These are phyloP conservation scores for Purpureocillium lavendulum DNA, from an alignment of 2,329 filamentous ascomycete genomes.

Conservation along the genomic window DNA sequence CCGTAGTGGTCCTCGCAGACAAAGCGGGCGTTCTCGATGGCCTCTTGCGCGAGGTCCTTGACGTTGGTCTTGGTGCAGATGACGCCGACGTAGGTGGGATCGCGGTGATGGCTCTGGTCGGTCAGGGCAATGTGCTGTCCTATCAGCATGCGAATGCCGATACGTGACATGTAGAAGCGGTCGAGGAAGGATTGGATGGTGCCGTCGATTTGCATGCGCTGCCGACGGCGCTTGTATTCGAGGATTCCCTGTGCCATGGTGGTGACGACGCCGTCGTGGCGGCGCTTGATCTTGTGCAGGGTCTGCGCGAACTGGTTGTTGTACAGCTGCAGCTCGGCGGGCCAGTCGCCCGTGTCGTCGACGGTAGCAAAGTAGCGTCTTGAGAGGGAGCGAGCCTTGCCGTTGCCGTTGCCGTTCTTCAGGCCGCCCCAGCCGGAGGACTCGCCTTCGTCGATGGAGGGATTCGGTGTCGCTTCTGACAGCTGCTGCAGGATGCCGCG, in stretches of 20 bases:
- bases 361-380: slow-evolving; percentile 80
- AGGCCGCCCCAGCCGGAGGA: slow-evolving; percentile 53
- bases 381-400: slow-evolving; percentile 39
- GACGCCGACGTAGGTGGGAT: slow-evolving; percentile 93
- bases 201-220: slow-evolving; percentile 96
- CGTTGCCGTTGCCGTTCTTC: slow-evolving; percentile 34
- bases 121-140: slow-evolving; percentile 96
- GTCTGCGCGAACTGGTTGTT: slow-evolving; percentile 86
- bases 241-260: slow-evolving; percentile 97
- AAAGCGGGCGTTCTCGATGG: slow-evolving; percentile 97
- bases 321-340: slow-evolving; percentile 87
- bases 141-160: slow-evolving; percentile 98
- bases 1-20: slow-evolving; percentile 99
- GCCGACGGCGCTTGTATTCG: slow-evolving; percentile 92
- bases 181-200: slow-evolving; percentile 97
- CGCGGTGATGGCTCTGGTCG: slow-evolving; percentile 80
- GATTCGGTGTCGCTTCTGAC: slow-evolving; percentile 79
- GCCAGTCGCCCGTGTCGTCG: slow-evolving; percentile 84
- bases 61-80: slow-evolving; percentile 99
- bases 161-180: slow-evolving; percentile 99
- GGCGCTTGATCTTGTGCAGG: slow-evolving; percentile 86
- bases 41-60: slow-evolving; percentile 86
- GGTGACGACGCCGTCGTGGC: slow-evolving; percentile 94
- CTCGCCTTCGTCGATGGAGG: slow-evolving; percentile 77
- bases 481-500: slow-evolving; percentile 61